A percentile compares a stretch with the other conserved stretches of the same genome.
These are phyloP conservation scores for Salvia hispanica DNA, from an alignment of 257 asterid genomes.

Conservation along the genomic window DNA sequence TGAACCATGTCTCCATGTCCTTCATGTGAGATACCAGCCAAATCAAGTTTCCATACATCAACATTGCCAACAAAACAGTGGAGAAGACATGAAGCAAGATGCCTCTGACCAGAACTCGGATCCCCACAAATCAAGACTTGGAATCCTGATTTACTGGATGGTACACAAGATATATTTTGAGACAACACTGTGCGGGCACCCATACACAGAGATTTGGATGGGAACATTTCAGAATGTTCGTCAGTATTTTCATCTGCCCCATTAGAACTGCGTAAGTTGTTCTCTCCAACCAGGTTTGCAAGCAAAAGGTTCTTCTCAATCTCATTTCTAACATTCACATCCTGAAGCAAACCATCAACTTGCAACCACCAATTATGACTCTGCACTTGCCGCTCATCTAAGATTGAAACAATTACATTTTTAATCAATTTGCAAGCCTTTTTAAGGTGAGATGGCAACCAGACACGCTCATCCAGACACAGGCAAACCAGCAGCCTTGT, in stretches of 20 bases:
- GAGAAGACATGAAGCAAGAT: constrained; percentile 92
- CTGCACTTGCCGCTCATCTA: constrained; percentile 47
- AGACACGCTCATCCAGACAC: constrained; percentile 70
- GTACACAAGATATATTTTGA: constrained; percentile 38
- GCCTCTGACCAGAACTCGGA: constrained; percentile 88
- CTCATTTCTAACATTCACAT: constrained; percentile 54
- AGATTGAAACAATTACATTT: constrained; percentile 55
- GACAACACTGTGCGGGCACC: constrained; percentile 57
- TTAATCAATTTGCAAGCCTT: constrained; percentile 70
- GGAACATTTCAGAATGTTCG: constrained; percentile 42
- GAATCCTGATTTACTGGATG: constrained; percentile 66
- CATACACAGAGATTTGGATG: constrained; percentile 52
- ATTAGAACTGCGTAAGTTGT: constrained; percentile 38
- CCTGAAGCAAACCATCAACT: constrained; percentile 66
- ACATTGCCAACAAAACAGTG: constrained; percentile 83
- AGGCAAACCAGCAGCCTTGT: constrained; percentile 63
- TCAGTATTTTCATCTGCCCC: constrained; percentile 41
- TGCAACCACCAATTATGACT: constrained; percentile 79
- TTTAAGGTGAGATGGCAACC: constrained; percentile 71
- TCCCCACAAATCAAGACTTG: constrained; percentile 80
- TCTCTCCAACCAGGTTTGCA: constrained; percentile 52
- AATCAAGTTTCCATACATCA: constrained; percentile 82
- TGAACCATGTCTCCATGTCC: constrained; percentile 94
- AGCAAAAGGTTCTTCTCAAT: constrained; percentile 63
- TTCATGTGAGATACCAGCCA: constrained; percentile 88